Conservation (phyloP, 1,284 basidiomycete genomes). For the Cutaneotrichosporon cutaneum region DNA sequence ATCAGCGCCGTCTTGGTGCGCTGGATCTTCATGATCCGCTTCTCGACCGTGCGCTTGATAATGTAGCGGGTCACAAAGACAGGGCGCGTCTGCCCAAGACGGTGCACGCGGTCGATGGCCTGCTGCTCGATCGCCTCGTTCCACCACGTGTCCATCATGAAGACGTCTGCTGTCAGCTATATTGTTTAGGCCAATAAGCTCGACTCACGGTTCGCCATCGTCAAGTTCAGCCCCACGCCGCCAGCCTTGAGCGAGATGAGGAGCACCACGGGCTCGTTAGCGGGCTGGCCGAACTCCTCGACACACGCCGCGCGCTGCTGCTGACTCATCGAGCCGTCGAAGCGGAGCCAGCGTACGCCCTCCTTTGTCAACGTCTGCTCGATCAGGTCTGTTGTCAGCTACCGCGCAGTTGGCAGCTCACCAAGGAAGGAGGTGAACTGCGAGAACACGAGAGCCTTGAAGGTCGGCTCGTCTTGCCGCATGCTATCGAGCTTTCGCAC, state of each 20-base stretch:
- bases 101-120: slow-evolving; percentile 62
- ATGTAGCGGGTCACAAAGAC: slow-evolving; percentile 92
- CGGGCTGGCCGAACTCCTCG: slow-evolving; percentile 67
- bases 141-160: slow-evolving; percentile 98
- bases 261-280: slow-evolving; percentile 70
- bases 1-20: slow-evolving; percentile 52
- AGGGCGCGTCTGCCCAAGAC: slow-evolving; percentile 50
- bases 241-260: slow-evolving; percentile 91
- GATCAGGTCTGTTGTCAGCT: slow-evolving; percentile 62
- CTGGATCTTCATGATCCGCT: slow-evolving; percentile 78
- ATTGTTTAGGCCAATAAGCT: not conserved
- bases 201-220: slow-evolving; percentile 45
- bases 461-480: slow-evolving; percentile 62
- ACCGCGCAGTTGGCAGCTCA: slow-evolving; percentile 17
- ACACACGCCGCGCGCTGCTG: slow-evolving; percentile 76
- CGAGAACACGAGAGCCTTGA: slow-evolving; percentile 84
- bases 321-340: slow-evolving; percentile 91
- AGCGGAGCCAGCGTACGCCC: slow-evolving; percentile 71
- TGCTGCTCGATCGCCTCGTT: slow-evolving; percentile 87
- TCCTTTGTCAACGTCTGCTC: slow-evolving; percentile 73
- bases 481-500: slow-evolving; percentile 45
- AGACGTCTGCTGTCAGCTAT: slow-evolving; percentile 63
- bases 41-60: slow-evolving; percentile 62
- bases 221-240: slow-evolving; percentile 81
- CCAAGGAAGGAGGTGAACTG: slow-evolving; percentile 68